Conservation (phyloP, 345 rosid genomes). For the Erucastrum elatum region DNA sequence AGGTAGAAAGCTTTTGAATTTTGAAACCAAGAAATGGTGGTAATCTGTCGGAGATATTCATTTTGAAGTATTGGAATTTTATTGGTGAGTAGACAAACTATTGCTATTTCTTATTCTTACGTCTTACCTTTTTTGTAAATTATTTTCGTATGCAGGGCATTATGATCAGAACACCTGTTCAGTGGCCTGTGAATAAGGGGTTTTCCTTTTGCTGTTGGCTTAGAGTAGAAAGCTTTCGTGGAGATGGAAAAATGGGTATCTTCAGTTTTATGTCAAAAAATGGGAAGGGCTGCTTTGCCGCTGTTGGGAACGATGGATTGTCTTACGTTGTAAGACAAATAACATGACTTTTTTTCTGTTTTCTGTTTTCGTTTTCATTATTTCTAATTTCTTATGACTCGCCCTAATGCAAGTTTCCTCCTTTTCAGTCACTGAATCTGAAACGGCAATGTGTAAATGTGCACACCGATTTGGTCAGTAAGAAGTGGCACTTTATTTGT, state of each 20-base stretch:
- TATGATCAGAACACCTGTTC: constrained; percentile 72
- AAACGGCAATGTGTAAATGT: constrained; percentile 69
- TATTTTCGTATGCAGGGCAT: constrained; percentile 61
- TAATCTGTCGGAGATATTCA: constrained; percentile 21
- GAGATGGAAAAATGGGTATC: constrained; percentile 74
- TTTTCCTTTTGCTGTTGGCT: constrained; percentile 98
- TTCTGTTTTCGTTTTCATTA: neutral
- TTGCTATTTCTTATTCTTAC: constrained; percentile 2
- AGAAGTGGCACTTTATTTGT: constrained; percentile 93
- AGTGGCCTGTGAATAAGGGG: constrained; percentile 91
- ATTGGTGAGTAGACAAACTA: constrained; percentile 22
- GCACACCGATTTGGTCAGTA: constrained; percentile 55
- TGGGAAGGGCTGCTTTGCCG: constrained; percentile 85
- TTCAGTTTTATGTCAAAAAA: constrained; percentile 84
- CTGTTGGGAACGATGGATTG: constrained; percentile 68
- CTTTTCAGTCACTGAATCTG: constrained; percentile 68
- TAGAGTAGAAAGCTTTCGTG: constrained; percentile 82
- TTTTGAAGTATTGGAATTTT: constrained; percentile 25
- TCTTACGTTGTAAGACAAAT: constrained; percentile 63
- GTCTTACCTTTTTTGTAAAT: constrained; percentile 9
- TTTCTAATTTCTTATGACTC: neutral
- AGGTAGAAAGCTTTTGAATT: constrained; percentile 8
- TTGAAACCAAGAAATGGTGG: constrained; percentile 13
- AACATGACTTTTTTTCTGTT: neutral
- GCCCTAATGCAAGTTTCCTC: constrained; percentile 19